phyloP scores from a whole-genome alignment of 2,329 filamentous ascomycete genomes.

The Trichoderma citrinoviride region DNA sequence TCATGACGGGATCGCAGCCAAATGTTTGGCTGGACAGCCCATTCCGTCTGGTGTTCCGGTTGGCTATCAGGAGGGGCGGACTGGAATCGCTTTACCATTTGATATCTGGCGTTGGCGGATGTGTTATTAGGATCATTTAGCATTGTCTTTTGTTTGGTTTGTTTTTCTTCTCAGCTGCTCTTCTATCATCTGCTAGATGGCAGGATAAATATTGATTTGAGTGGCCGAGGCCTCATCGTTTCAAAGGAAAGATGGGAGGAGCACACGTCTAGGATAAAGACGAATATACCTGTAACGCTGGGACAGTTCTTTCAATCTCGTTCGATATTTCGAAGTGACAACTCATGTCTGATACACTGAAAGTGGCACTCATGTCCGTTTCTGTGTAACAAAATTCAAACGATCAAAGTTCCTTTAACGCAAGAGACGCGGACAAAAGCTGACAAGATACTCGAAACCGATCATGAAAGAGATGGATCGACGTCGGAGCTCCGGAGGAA shows the following conservation, averaged over 20 bases:
- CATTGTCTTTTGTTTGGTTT: constrained; percentile 2
- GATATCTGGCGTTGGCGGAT: constrained; percentile 16
- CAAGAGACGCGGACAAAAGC: too few relatives aligned
- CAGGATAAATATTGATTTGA: neutral
- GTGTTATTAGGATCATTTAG: constrained; percentile 6
- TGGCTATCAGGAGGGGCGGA: neutral
- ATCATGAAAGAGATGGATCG: too few relatives aligned
- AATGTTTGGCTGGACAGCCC: neutral
- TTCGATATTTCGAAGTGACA: too few relatives aligned
- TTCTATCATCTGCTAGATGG: neutral
- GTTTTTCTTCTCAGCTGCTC: neutral
- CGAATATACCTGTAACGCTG: neutral
- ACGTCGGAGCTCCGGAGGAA: too few relatives aligned
- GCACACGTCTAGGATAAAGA: constrained; percentile 5
- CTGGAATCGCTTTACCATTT: constrained; percentile 6
- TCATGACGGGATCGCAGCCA: neutral
- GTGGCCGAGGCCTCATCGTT: neutral
- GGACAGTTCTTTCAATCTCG: neutral
- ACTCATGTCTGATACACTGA: too few relatives aligned
- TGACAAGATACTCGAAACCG: too few relatives aligned
- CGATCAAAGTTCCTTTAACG: too few relatives aligned
- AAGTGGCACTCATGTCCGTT: too few relatives aligned
- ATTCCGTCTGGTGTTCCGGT: constrained; percentile 1
- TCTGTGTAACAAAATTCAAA: too few relatives aligned
- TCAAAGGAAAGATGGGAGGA: neutral